Evolutionary conservation across 2,329 filamentous ascomycete genomes (phyloP).

Genomic region (Paraconiothyrium brasiliense): DNA sequence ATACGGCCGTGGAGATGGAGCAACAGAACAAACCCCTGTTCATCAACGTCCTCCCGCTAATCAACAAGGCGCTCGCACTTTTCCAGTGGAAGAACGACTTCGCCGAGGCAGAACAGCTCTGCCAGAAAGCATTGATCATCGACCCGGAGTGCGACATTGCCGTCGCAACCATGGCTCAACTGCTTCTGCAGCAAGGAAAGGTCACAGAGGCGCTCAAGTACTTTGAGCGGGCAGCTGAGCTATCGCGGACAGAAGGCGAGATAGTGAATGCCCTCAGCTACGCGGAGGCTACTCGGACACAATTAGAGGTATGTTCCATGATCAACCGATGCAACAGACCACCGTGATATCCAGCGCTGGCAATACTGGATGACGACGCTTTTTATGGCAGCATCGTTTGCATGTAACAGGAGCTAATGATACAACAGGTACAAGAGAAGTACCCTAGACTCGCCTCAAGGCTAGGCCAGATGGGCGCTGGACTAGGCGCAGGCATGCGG

Average conservation of each 20-base stretch:
- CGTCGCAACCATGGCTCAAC: slow-evolving; percentile 97
- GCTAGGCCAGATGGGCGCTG: slow-evolving; percentile 57
- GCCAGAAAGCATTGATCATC: slow-evolving; percentile 96
- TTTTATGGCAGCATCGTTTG: neutral
- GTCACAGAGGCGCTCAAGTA: slow-evolving; percentile 94
- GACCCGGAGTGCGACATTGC: slow-evolving; percentile 99
- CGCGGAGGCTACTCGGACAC: slow-evolving; percentile 94
- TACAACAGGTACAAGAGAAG: slow-evolving; percentile 59
- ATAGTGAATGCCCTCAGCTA: slow-evolving; percentile 97
- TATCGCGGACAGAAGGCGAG: slow-evolving; percentile 92
- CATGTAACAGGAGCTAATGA: slow-evolving; percentile 15
- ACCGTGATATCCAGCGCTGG: no score
- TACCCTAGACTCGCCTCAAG: slow-evolving; percentile 61
- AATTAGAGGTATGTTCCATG: slow-evolving; percentile 70
- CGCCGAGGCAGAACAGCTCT: slow-evolving; percentile 91
- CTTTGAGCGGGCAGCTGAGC: slow-evolving; percentile 94
- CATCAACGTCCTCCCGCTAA: slow-evolving; percentile 96
- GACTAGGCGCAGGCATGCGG: slow-evolving; percentile 44
- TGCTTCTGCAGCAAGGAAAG: slow-evolving; percentile 96
- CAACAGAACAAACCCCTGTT: slow-evolving; percentile 91
- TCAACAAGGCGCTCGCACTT: slow-evolving; percentile 96
- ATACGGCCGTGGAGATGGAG: slow-evolving; percentile 98
- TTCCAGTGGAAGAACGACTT: slow-evolving; percentile 99
- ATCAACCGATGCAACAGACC: neutral
- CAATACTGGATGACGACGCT: no score